Evolutionary conservation across 202 grass and related monocot species (phyloP), one percentile per base, ranked within the genome.

Genomic region (Zizania palustris): DNA sequence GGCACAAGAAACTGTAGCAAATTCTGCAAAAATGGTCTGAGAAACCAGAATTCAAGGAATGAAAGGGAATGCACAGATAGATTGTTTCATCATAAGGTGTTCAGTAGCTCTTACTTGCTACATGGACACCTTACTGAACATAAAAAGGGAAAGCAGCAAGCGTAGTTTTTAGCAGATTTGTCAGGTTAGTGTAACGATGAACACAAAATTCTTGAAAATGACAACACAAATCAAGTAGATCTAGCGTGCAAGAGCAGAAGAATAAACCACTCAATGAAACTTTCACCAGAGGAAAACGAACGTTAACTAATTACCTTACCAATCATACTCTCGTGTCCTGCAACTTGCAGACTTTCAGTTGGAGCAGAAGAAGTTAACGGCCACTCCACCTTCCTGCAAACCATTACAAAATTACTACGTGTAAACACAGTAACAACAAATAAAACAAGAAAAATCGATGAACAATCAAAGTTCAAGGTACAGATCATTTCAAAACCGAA

Each of bases 11-110:
- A 67, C 19, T 28, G 41, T 13, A 45, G 2, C 11, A 44, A 43
- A 40, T 34, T 20, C 15, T 0, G 38, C 12, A 67, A 67, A 3
- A 21, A 22, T 7, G 42, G 41, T 11, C 3, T 22, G 11, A 28
- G 59, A 19, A 28, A 68, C 19, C 21, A 68, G 43, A 68, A 68
- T 66, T 66, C 39, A 48, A 69, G 41, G 28, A 58, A 67, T 10
- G 1, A 36, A 11, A 7, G 16, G 39, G 34, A 15, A 56, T 10
- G 13, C 9, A 12, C 11, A 9, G 19, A 45, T 49, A 12, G 11
- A 60, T 15, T 5, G 11, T 50, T 36, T 2, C 60, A 55, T 22
- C 35, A 66, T 35, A 28, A 28, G 16, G 46, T 36, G 14, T 40
- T 18, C 6, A 74, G n/a, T 59, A 60, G 55, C 56, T 21, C n/a